Conservation (phyloP, 2,329 filamentous ascomycete genomes). For the Macrophomina phaseolina region DNA sequence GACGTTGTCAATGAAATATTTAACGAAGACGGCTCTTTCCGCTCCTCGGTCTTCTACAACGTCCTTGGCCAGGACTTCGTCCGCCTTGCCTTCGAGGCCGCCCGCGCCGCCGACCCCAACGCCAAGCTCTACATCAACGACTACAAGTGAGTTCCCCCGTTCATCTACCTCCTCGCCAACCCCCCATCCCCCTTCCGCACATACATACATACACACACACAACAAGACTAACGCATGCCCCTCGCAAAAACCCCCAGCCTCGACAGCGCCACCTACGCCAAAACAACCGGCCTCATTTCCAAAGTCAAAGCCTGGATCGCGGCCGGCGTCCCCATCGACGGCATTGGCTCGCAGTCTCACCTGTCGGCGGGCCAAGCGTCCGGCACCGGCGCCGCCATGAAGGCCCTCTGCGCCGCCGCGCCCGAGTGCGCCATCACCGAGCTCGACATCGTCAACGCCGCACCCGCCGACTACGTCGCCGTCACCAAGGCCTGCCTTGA, state of each 20-base stretch:
- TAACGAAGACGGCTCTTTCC: constrained; percentile 64
- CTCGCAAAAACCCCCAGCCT: constrained; percentile 54
- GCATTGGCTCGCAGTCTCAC: constrained; percentile 67
- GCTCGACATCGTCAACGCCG: constrained; percentile 68
- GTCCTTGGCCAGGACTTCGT: constrained; percentile 75
- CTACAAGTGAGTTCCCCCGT: constrained; percentile 48
- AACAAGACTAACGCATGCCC: no score
- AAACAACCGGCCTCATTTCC: constrained; percentile 61
- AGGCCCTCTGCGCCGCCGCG: constrained; percentile 58
- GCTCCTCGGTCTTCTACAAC: constrained; percentile 67
- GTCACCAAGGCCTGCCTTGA: constrained; percentile 62
- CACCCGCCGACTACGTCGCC: constrained; percentile 63
- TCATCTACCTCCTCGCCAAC: no score
- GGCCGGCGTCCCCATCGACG: constrained; percentile 68
- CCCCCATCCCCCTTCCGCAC: no score
- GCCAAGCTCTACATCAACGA: constrained; percentile 81
- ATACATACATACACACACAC: background rate
- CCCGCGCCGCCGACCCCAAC: constrained; percentile 67
- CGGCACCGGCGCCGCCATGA: constrained; percentile 57
- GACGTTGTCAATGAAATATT: constrained; percentile 72
- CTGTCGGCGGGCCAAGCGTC: constrained; percentile 54
- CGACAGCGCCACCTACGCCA: constrained; percentile 64
- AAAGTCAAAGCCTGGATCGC: constrained; percentile 69
- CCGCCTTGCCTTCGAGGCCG: constrained; percentile 71
- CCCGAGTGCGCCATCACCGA: constrained; percentile 70